These are phyloP conservation scores for Metschnikowia arizonensis DNA, from an alignment of 805 yeast species.

Conservation along the genomic window DNA sequence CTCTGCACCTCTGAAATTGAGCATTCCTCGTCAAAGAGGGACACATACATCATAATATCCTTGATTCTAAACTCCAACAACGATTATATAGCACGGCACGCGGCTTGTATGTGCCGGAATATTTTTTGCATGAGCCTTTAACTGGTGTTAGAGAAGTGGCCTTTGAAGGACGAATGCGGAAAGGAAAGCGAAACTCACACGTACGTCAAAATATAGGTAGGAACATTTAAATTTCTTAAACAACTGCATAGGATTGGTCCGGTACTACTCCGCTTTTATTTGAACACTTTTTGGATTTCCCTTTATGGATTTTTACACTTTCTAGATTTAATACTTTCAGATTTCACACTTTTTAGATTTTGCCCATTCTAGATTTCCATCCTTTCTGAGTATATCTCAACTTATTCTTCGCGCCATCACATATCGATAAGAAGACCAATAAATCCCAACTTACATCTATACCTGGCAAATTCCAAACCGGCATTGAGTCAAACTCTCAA, in stretches of 20 bases:
- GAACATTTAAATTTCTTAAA: background rate
- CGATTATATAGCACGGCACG: background rate
- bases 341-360: no score
- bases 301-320: no score
- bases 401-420: background rate
- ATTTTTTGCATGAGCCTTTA: no score
- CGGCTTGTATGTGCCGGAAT: background rate
- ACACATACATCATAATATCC: background rate
- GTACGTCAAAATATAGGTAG: background rate
- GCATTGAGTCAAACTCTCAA: background rate
- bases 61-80: background rate
- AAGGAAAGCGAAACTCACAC: background rate
- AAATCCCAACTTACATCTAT: background rate
- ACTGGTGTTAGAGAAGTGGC: background rate
- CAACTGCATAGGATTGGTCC: background rate
- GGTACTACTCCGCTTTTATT: background rate
- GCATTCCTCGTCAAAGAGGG: background rate
- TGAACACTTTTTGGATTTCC: no score
- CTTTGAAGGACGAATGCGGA: constrained; percentile 5
- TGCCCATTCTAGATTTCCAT: no score
- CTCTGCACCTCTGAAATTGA: background rate
- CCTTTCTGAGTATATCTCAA: background rate
- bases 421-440: background rate
- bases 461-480: no score
- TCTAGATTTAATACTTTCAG: no score